Base-by-base conservation (phyloP, 495 filamentous ascomycete species). In the Trichoderma reesei region DNA sequence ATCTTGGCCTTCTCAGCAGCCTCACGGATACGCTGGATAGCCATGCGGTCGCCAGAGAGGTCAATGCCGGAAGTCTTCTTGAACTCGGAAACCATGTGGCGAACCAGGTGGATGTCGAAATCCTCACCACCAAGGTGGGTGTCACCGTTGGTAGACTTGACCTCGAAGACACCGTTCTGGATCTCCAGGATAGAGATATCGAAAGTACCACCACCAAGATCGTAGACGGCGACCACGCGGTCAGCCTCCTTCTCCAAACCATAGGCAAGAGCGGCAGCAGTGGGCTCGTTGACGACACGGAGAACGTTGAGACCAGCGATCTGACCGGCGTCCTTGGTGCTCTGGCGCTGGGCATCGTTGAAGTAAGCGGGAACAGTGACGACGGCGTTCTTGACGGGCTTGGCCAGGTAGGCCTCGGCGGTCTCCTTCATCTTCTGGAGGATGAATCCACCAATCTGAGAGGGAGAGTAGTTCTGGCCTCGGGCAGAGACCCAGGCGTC, bases 1-100 rank as follows among this genome's bases (percentile, higher is more conserved):
- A 98, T 98, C 90, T 98, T 98, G 73, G 94, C 94, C 87, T 98
- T 98, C 86, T 98, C 94, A 67, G 95, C 94, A 67, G 94, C 94
- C 82, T 98, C 94, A 79, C 94, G 94, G 76, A 98, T 97, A 81
- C 94, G 85, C 83, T 98, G 94, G 70, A 98, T 95, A 65, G 94
- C 94, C 94, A 98, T 98, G 72, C 94, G 92, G 83, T 98, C 94
- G 68, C 78, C 79, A 41, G 89, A 89, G 61, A 98, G 85, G 76
- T 98, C 95, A 65, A 98, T 90, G 62, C 91, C 88, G 38, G 88
- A 89, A 64, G 96, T 91, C 78, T 90, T 90, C 89, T 96, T 97
- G 84, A 98, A 98, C 73, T 95, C 86, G 76, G 89, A 83, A 61
- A 97, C 91, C 41, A 98, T 83, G 84, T 96, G 86, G 71, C 94